Base-by-base conservation (phyloP, 2,329 filamentous ascomycete genomes). In the Aureobasidium pullulans region DNA sequence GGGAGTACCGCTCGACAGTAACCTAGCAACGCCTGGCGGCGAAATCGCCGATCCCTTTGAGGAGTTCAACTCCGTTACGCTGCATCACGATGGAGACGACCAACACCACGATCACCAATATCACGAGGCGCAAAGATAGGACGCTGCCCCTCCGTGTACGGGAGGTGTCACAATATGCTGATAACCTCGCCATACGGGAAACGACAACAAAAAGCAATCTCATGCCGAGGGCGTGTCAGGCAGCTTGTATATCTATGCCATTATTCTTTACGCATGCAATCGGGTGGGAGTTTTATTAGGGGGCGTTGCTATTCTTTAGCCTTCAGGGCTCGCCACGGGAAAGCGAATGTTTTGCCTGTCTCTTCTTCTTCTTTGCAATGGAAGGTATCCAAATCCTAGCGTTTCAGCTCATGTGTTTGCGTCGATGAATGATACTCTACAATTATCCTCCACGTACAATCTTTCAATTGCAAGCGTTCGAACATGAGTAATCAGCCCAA, bases 1-100 rank as follows among this genome's bases (percentile, higher is more conserved):
- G 75, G 90, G 91, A 1, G 90, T 96, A 11, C 90, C 91, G 8
- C 77, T 96, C 62, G 91, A 96, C 70, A 93, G 88, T 44, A 90
- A 89, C 1, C 79, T 96, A 57, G 84, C 88, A 1, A 97, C 93
- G 2, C 93, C 93, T 1, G 89, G 88, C 46, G 88, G 81, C 39
- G 93, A 96, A 70, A 70, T 87, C 39, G 80, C 84, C 3, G 94
- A 99, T 80, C 94, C 94, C 1, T 99, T 99, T 71, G 90, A 96
- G 74, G 94, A 97, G 73, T 99, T 99, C 76, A 99, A 97, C 79
- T 96, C 90, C 71, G 92, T 99, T 43, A 99, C 94, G 53, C 79
- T 99, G 62, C 93, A 97, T 73, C 94, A 99, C 70, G 94, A 97
- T 60, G 94, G 91, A 15, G 93, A 96, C 66, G 89, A 72, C 23